Evolutionary conservation across 2,329 filamentous ascomycete species (phyloP).

Genomic region (Cytospora piceicola): DNA sequence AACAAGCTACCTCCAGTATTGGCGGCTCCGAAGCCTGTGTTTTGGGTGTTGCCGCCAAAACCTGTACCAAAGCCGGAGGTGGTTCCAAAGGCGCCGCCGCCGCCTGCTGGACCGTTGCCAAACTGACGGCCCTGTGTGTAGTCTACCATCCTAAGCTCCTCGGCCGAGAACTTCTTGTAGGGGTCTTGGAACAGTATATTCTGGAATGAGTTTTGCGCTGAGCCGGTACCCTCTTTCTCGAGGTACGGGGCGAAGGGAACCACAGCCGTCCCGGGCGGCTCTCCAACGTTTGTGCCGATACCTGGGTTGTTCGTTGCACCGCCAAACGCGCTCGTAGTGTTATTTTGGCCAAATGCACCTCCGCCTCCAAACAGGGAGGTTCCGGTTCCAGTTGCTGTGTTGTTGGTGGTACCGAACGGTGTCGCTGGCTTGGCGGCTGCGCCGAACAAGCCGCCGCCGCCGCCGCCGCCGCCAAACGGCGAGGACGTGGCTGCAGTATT

Average conservation of each 20-base stretch:
- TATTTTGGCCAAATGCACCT: slow-evolving; percentile 44
- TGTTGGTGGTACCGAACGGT: slow-evolving; percentile 46
- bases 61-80: slow-evolving; percentile 54
- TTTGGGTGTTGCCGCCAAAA: slow-evolving; percentile 49
- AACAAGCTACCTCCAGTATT: slow-evolving; percentile 46
- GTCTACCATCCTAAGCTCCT: slow-evolving; percentile 80
- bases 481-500: slow-evolving; percentile 40
- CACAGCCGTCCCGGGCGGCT: slow-evolving; percentile 70
- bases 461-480: slow-evolving; percentile 48
- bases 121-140: slow-evolving; percentile 85
- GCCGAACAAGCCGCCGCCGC: slow-evolving; percentile 54
- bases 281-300: slow-evolving; percentile 55
- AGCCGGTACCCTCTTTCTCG: slow-evolving; percentile 72
- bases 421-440: slow-evolving; percentile 49
- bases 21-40: slow-evolving; percentile 42
- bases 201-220: slow-evolving; percentile 68
- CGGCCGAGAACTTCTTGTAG: slow-evolving; percentile 90
- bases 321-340: slow-evolving; percentile 48
- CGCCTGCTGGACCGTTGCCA: slow-evolving; percentile 85
- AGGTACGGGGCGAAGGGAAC: slow-evolving; percentile 69
- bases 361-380: slow-evolving; percentile 53
- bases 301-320: slow-evolving; percentile 51
- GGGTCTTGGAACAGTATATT: slow-evolving; percentile 78
- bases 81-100: slow-evolving; percentile 82
- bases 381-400: slow-evolving; percentile 43